Percentiles rank a stretch among this genome's conserved stretches.
phyloP scores from a whole-genome alignment of 345 rosid genomes.

The Rhodamnia rubescens region DNA sequence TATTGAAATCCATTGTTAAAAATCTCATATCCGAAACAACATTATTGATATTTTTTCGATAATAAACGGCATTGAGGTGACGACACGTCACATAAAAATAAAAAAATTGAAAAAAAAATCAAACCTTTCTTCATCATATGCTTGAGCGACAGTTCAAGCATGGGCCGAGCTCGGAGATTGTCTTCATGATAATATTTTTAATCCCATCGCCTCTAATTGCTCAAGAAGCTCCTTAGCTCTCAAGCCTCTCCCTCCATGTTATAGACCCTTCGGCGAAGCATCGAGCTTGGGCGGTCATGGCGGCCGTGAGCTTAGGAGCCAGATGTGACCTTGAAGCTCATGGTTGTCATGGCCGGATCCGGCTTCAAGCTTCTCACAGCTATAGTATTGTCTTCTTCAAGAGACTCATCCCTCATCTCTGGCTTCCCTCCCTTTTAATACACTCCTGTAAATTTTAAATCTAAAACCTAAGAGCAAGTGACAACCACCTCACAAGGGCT shows the following conservation, averaged over 20 bases:
- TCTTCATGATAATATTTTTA: slow-evolving; percentile 28
- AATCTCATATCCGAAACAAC: accelerated
- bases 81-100: background rate
- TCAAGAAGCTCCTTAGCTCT: slow-evolving; percentile 44
- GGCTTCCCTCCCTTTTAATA: background rate
- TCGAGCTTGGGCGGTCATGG: background rate
- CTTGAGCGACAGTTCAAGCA: slow-evolving; percentile 61
- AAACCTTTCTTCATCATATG: slow-evolving; percentile 24
- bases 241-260: slow-evolving; percentile 50
- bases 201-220: slow-evolving; percentile 40
- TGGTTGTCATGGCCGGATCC: background rate
- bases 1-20: background rate
- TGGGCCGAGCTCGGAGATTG: slow-evolving; percentile 75
- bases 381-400: background rate
- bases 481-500: background rate
- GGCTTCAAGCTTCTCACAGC: accelerated
- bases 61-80: accelerated
- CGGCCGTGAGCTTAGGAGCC: background rate
- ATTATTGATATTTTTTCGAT: accelerated
- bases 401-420: background rate
- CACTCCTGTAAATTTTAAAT: background rate
- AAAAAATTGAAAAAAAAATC: background rate
- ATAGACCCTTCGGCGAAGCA: slow-evolving; percentile 89
- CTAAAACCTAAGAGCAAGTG: background rate
- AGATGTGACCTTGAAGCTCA: background rate